Percentiles rank a stretch among this genome's conserved stretches.
These are phyloP conservation scores for Aspergillus sclerotioniger DNA, from an alignment of 495 filamentous ascomycete genomes.

Conservation along the genomic window DNA sequence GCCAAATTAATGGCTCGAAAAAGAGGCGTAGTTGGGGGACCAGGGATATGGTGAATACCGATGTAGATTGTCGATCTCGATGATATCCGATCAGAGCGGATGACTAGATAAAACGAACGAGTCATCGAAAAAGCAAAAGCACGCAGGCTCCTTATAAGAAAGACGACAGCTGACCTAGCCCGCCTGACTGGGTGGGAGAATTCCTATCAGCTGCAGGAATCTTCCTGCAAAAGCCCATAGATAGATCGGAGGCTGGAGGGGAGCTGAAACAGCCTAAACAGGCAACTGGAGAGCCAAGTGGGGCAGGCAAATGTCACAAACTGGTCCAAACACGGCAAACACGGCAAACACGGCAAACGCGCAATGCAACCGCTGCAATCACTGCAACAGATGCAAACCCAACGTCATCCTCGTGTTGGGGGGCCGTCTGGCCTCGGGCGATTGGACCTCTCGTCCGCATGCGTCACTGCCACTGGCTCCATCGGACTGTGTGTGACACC, in stretches of 20 bases:
- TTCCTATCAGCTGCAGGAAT: not conserved
- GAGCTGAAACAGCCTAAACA: not conserved
- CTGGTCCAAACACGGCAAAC: not conserved
- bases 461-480: not conserved
- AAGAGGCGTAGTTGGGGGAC: no score
- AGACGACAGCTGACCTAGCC: no score
- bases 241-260: not conserved
- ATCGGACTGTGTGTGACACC: not conserved
- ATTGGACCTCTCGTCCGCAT: not conserved
- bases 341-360: conserved; percentile 2
- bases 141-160: no score
- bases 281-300: not conserved
- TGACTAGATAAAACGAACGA: no score
- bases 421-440: not conserved
- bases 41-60: no score
- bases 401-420: not conserved
- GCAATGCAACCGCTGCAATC: not conserved
- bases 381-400: not conserved
- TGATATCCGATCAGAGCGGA: no score
- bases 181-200: no score
- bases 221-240: not conserved
- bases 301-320: conserved; percentile 5
- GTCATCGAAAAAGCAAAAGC: no score
- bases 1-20: no score
- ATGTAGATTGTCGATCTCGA: no score